Percentiles rank a stretch among this genome's conserved stretches.
These are phyloP conservation scores for Phytopythium boreale DNA, from an alignment of 352 stramenopile species.

Conservation along the genomic window DNA sequence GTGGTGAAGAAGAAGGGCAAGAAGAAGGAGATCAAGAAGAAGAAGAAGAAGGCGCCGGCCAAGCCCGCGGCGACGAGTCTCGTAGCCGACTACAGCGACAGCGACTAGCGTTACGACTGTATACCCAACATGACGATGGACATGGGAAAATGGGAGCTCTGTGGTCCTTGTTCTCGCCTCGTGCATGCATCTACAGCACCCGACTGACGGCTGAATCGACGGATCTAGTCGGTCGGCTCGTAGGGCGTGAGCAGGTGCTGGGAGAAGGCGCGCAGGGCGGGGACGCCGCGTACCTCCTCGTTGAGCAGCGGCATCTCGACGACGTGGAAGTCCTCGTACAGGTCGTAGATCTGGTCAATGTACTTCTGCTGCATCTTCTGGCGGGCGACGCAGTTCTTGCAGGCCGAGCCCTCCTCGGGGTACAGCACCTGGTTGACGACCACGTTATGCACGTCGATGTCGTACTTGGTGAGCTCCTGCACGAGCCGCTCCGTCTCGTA, in stretches of 20 bases:
- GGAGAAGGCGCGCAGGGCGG: slow-evolving; percentile 93
- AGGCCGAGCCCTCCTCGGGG: slow-evolving; percentile 68
- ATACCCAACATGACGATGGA: not conserved
- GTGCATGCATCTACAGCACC: slow-evolving; percentile 9
- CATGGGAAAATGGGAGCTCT: slow-evolving; percentile 1
- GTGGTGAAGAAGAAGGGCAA: slow-evolving; percentile 27
- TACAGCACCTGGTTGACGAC: slow-evolving; percentile 99
- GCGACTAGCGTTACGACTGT: slow-evolving; percentile 35
- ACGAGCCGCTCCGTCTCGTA: slow-evolving; percentile 99
- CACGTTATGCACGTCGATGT: slow-evolving; percentile 99
- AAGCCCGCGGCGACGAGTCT: slow-evolving; percentile 49
- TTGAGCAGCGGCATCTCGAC: slow-evolving; percentile 98
- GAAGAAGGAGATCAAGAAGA: slow-evolving; percentile 19
- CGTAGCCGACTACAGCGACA: slow-evolving; percentile 82
- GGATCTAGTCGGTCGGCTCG: slow-evolving; percentile 58
- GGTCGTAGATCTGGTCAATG: slow-evolving; percentile 99
- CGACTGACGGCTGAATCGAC: not conserved
- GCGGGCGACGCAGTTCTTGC: slow-evolving; percentile 94
- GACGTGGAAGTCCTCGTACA: slow-evolving; percentile 99
- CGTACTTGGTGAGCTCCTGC: slow-evolving; percentile 98
- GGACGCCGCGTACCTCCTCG: slow-evolving; percentile 97
- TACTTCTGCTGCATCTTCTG: slow-evolving; percentile 99
- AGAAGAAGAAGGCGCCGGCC: slow-evolving; percentile 27
- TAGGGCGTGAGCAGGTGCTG: slow-evolving; percentile 94
- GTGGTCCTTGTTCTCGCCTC: not conserved